phyloP scores from a whole-genome alignment of 2,329 filamentous ascomycete species.

The Hymenoscyphus scutula region DNA sequence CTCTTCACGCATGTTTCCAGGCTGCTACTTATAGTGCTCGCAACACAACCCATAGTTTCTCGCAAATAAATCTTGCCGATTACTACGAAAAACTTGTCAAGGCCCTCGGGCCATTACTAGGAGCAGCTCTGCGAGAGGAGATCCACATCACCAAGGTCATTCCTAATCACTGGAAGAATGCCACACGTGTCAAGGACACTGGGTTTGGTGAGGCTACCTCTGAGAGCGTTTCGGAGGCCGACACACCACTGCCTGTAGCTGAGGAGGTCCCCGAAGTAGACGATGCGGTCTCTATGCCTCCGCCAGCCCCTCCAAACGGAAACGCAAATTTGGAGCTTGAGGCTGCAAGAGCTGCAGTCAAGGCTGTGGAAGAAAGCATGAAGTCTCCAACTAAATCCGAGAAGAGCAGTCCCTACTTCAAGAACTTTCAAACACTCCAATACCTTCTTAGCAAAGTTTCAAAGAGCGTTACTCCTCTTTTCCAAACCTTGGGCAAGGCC shows the following conservation, averaged over 20 bases:
- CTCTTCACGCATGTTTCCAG: conserved; percentile 72
- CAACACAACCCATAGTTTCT: conserved; percentile 60
- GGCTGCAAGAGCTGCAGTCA: conserved; percentile 1
- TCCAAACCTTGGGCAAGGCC: conserved; percentile 80
- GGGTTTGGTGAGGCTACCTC: conserved; percentile 23
- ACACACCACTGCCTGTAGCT: conserved; percentile 16
- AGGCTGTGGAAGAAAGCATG: conserved; percentile 11
- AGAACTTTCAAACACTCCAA: conserved; percentile 76
- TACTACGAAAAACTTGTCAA: conserved; percentile 74
- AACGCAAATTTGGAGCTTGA: conserved; percentile 9
- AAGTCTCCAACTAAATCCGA: conserved; percentile 45
- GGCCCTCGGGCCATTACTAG: conserved; percentile 73
- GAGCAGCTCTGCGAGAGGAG: conserved; percentile 81
- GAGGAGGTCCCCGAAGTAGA: conserved; percentile 9
- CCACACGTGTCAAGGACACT: conserved; percentile 26
- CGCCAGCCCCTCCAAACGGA: background rate
- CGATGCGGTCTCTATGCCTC: background rate
- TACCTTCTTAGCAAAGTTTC: conserved; percentile 77
- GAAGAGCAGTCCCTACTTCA: conserved; percentile 49
- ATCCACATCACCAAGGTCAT: conserved; percentile 71
- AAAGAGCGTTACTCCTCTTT: conserved; percentile 76
- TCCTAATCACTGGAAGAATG: conserved; percentile 60
- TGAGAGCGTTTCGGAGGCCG: conserved; percentile 17
- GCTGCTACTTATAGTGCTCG: conserved; percentile 53
- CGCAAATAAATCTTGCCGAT: conserved; percentile 78